Base-by-base conservation (phyloP, 1,284 basidiomycete species). In the Ganoderma lingzhi region DNA sequence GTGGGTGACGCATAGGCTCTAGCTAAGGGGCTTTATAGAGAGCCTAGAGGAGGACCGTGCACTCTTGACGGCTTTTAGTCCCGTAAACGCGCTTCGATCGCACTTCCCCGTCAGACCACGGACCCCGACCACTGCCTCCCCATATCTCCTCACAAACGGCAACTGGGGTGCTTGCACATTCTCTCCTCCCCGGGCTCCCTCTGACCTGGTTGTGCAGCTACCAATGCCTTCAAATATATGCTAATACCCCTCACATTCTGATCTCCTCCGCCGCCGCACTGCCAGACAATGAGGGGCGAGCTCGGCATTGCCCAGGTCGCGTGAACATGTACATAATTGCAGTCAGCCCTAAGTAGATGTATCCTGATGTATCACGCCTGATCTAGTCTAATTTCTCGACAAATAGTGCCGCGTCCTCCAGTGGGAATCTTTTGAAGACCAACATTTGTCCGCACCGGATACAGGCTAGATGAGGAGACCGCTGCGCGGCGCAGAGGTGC, bases 11-110 rank as follows among this genome's bases (percentile, higher is more conserved):
- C 76, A 76, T 76, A 69, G 70, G 65, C 70, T 71, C 65, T 71
- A 63, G 74, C 65, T 72, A 70, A 74, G 77, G 76, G 78, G 76
- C 72, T 76, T 79, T 80, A 79, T 79, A 79, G 70, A 70, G 71
- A 72, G 73, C 72, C 73, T 65, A 76, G 73, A 77, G 74, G 69
- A 67, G 71, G 71, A 73, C 72, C 72, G 72, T 71, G 72, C 69
- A 69, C 72, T 55, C 71, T 56, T 75, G 75, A 75, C 77, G 75
- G 74, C 71, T 71, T 67, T 75, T 30, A 76, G 74, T 74, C 75
- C 73, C 73, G 73, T 71, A 71, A 76, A 73, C 73, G 71, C 74
- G 72, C 75, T 76, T 76, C 77, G 71, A 74, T 77, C 75, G 71
- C 76, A 65, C 69, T 70, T 76, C 74, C 66, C 75, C 76, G 75